Conservation (phyloP, 225 moss, liverwort and hornwort genomes). For the Thuidium tamariscinum region DNA sequence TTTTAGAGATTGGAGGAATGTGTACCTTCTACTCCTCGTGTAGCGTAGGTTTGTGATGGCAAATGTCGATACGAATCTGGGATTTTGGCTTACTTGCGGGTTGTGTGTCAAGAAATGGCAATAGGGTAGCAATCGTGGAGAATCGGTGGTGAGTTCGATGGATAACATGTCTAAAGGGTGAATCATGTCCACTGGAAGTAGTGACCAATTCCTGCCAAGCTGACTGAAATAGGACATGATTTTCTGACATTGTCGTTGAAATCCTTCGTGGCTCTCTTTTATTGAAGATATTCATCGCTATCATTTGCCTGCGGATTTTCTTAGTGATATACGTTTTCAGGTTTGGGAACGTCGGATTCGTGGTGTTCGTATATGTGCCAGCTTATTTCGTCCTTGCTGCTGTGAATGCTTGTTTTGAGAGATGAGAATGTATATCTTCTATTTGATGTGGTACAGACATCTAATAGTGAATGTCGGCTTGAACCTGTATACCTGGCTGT, state of each 20-base stretch:
- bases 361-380: neutral
- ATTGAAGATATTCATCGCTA: slow-evolving; percentile 6
- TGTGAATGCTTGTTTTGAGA: neutral
- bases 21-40: neutral
- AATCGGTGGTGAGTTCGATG: neutral
- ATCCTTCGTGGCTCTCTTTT: neutral
- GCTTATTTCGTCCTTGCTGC: too few species aligned
- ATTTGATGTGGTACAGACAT: neutral
- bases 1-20: neutral
- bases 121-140: neutral
- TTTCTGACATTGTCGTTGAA: neutral
- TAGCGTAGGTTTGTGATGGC: neutral
- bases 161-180: neutral
- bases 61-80: neutral
- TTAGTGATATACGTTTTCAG: neutral
- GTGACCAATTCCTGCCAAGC: too few species aligned
- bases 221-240: neutral
- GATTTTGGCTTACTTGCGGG: too few species aligned
- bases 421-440: neutral
- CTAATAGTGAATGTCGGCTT: neutral
- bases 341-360: neutral
- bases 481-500: too few species aligned
- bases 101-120: neutral
- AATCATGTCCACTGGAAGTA: neutral
- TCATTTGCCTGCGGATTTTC: neutral